Conservation (phyloP, 78 protist species). For the Acrasis kona region DNA sequence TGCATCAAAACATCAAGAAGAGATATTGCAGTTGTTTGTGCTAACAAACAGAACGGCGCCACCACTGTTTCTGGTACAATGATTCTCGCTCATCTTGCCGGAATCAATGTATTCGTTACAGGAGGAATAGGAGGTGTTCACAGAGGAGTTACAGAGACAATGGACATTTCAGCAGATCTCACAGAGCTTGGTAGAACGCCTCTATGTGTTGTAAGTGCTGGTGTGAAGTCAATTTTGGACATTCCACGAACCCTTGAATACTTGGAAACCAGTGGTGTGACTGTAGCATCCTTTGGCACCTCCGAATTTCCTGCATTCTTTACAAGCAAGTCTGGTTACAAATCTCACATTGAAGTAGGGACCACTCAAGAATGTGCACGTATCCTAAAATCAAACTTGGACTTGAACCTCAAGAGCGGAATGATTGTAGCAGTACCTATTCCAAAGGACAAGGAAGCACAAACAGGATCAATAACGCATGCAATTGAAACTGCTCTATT, state of each 20-base stretch:
- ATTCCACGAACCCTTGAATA: constrained; percentile 67
- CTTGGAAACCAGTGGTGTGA: constrained; percentile 61
- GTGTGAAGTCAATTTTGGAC: constrained; percentile 93
- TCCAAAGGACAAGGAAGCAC: constrained; percentile 40
- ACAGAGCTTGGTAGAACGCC: constrained; percentile 84
- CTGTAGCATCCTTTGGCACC: constrained; percentile 44
- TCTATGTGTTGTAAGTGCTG: constrained; percentile 92
- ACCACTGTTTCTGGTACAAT: constrained; percentile 95
- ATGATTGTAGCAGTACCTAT: constrained; percentile 61
- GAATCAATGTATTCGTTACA: constrained; percentile 76
- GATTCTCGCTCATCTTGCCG: constrained; percentile 48
- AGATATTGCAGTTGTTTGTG: constrained; percentile 69
- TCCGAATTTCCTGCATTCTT: constrained; percentile 83
- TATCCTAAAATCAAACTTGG: constrained; percentile 14
- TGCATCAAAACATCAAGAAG: constrained; percentile 72
- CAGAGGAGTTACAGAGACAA: constrained; percentile 47
- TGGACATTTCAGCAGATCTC: constrained; percentile 94
- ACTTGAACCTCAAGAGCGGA: constrained; percentile 32
- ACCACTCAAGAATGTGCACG: constrained; percentile 7
- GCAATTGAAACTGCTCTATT: constrained; percentile 44
- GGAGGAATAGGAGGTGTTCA: constrained; percentile 98
- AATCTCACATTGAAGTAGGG: not conserved
- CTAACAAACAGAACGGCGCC: constrained; percentile 58
- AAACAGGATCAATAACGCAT: constrained; percentile 4
- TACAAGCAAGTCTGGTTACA: constrained; percentile 17